phyloP scores from a whole-genome alignment of 495 filamentous ascomycete genomes.

The Podospora fimiseda region DNA sequence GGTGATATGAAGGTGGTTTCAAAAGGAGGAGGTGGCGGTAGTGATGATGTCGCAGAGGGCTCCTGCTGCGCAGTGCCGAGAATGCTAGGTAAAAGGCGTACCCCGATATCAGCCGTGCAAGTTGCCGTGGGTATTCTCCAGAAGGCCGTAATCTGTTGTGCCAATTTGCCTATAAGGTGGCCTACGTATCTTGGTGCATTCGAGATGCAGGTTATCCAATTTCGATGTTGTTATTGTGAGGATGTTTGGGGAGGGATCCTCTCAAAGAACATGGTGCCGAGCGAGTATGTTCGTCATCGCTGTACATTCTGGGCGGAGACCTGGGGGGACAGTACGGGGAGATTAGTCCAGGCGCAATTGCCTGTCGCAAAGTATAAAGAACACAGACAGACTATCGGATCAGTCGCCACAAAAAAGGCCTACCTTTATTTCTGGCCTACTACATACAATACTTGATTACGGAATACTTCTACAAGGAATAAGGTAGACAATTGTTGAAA shows the following conservation, averaged over 20 bases:
- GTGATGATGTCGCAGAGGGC: background rate
- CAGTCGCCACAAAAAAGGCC: background rate
- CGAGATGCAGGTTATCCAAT: too few species aligned
- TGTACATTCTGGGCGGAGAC: background rate
- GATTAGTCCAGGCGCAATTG: background rate
- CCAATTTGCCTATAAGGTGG: too few species aligned
- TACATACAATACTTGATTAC: too few species aligned
- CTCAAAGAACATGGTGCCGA: too few species aligned
- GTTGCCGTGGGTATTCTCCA: background rate
- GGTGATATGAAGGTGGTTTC: background rate
- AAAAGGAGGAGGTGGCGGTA: background rate
- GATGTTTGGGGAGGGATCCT: background rate
- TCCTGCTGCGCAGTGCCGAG: background rate
- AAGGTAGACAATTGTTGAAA: too few species aligned
- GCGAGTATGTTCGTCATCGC: background rate
- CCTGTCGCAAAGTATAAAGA: background rate
- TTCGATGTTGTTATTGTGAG: background rate
- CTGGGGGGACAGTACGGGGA: background rate
- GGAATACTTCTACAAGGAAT: too few species aligned
- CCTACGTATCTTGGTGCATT: background rate
- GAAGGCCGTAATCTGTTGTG: background rate
- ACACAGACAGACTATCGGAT: too few species aligned
- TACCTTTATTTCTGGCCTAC: too few species aligned
- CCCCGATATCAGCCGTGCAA: background rate
- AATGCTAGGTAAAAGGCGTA: background rate